These are phyloP conservation scores for Thyridium curvatum DNA, from an alignment of 2,329 filamentous ascomycete species.

Conservation along the genomic window DNA sequence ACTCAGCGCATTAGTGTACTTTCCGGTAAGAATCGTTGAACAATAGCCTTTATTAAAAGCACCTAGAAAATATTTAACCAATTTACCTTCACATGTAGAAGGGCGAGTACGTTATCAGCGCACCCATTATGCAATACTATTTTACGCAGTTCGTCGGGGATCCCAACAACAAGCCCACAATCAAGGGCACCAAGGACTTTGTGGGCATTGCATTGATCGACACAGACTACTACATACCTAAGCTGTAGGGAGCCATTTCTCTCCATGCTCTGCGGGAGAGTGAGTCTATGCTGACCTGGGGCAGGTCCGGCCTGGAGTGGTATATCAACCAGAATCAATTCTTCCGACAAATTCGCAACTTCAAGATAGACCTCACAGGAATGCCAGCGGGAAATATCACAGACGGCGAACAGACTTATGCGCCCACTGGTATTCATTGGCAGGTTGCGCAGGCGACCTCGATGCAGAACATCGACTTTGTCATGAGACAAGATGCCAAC, in stretches of 20 bases:
- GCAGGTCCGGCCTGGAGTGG: no score
- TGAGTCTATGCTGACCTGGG: no score
- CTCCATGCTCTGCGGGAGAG: no score
- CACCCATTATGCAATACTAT: background rate
- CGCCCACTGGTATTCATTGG: background rate
- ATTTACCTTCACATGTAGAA: no score
- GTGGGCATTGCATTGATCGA: constrained; percentile 1
- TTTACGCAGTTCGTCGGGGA: background rate
- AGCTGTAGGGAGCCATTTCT: no score
- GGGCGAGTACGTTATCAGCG: background rate
- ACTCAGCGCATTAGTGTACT: background rate
- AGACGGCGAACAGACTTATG: no score
- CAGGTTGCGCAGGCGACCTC: no score
- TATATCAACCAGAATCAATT: constrained; percentile 8
- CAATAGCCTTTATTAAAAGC: no score
- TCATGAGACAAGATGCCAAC: background rate
- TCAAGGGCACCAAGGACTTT: background rate
- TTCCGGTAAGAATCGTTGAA: background rate
- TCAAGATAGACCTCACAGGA: constrained; percentile 3
- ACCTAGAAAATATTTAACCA: no score
- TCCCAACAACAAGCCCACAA: background rate
- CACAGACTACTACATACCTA: constrained; percentile 1
- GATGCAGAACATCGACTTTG: no score
- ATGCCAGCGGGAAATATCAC: no score
- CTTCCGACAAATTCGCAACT: constrained; percentile 7